Base-by-base conservation (phyloP, 164 flowering plant genomes). In the Piper betle region DNA sequence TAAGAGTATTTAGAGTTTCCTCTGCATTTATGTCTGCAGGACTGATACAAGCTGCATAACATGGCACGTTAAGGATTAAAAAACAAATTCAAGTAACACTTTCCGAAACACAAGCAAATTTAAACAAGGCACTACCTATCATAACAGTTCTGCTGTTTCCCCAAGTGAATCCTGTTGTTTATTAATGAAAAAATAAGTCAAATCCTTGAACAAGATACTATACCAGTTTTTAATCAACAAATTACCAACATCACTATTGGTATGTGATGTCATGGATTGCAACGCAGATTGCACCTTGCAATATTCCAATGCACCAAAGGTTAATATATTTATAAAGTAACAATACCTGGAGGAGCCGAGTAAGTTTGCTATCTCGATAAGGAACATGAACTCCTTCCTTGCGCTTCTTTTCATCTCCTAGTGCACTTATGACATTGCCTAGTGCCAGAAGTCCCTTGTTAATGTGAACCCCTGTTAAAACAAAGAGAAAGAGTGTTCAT, bases 21-120 rank as follows among this genome's bases (percentile, higher is more conserved):
- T 94, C 99, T 13, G 85, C 97, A 78, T 94, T 94, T 57, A 91
- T 91, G 77, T 94, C 97, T 68, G 99, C 99, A 54, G 97, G 99
- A 76, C 99, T 94, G 57, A 94, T 86, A 79, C 99, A 93, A 43
- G 99, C 99, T 93, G 83, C 25, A 16, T 13, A 16, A 16, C 16
- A 6, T 19, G 39, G 59, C 46, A 10, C 17, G 52, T 19, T 58
- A 60, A 39, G 62, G 52, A 66, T 18, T 50, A 55, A 20, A n/a
- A 53, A 17, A 58, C 19, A 65, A 43, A 20, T 52, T 38, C 16
- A 61, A 61, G 4, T 6, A 19, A 40, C 4, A 7, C 40, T 58
- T 58, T 39, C 9, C 39, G 10, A 4, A 58, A 58, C 46, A 58
- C 42, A 39, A 1, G 39, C 17, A 41, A 53, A 55, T 37, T 25